phyloP scores from a whole-genome alignment of 345 rosid genomes.

The Bruguiera gymnorhiza region DNA sequence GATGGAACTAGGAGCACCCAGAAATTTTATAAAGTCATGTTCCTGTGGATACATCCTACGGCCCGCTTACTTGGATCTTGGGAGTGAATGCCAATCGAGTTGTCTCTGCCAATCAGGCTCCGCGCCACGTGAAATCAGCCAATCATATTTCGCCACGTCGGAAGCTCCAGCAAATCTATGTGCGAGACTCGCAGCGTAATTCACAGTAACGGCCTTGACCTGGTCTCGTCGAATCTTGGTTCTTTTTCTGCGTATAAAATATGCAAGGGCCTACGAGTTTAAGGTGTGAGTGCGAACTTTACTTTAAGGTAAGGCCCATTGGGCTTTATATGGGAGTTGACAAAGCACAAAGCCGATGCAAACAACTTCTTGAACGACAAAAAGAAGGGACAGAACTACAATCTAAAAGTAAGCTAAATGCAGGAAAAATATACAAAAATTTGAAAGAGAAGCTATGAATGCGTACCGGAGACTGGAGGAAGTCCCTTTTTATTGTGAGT shows the following conservation, averaged over 20 bases:
- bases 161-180: background rate
- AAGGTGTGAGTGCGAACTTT: constrained; percentile 7
- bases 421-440: no score
- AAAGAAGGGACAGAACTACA: no score
- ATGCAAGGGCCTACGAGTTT: no score
- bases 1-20: background rate
- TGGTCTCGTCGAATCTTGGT: background rate
- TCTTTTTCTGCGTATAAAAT: background rate
- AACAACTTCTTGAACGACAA: no score
- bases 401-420: no score
- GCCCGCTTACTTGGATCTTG: background rate
- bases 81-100: constrained; percentile 12
- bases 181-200: background rate
- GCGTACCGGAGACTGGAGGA: no score
- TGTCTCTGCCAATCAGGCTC: constrained; percentile 34
- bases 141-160: constrained; percentile 25
- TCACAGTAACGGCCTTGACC: constrained; percentile 19
- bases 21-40: background rate
- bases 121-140: constrained; percentile 28
- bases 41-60: background rate
- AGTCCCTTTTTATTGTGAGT: no score
- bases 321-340: no score
- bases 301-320: no score
- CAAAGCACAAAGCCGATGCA: no score
- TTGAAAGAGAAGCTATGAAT: no score